Percentiles rank a stretch among this genome's conserved stretches.
phyloP scores from a whole-genome alignment of 495 filamentous ascomycete genomes.

The Eremomyces bilateralis region DNA sequence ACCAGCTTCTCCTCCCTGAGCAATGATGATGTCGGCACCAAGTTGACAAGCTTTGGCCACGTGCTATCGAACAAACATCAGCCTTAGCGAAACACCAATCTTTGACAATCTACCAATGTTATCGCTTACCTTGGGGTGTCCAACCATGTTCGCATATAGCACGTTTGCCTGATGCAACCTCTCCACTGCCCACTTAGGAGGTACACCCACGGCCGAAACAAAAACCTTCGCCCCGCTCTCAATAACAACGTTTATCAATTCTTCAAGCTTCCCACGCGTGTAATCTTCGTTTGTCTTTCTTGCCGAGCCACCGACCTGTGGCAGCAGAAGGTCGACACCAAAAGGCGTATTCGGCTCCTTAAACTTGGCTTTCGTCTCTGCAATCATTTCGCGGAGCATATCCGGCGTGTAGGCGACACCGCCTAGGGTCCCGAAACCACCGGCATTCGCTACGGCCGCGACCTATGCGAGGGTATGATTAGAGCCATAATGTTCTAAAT shows the following conservation, averaged over 20 bases:
- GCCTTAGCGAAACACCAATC: too few relatives aligned
- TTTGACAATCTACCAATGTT: too few relatives aligned
- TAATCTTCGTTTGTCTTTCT: constrained; percentile 13
- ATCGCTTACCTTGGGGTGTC: constrained; percentile 11
- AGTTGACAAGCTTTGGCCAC: constrained; percentile 11
- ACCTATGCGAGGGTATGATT: too few relatives aligned
- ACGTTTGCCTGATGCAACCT: constrained; percentile 9
- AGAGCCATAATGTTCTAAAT: too few relatives aligned
- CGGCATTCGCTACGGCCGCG: constrained; percentile 11
- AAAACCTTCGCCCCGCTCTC: constrained; percentile 12
- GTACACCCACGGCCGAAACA: constrained; percentile 12
- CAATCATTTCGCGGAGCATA: constrained; percentile 10
- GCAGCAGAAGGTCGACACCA: constrained; percentile 11
- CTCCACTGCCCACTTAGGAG: constrained; percentile 8
- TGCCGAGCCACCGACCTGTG: constrained; percentile 10
- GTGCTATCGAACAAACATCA: too few relatives aligned
- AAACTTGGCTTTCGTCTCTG: constrained; percentile 7
- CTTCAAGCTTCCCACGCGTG: constrained; percentile 9
- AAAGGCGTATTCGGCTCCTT: constrained; percentile 9
- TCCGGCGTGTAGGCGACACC: constrained; percentile 9
- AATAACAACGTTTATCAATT: constrained; percentile 12
- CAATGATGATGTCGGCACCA: constrained; percentile 15
- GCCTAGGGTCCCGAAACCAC: constrained; percentile 9
- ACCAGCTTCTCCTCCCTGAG: constrained; percentile 62
- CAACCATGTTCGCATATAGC: constrained; percentile 11